These are phyloP conservation scores for Acacia confusa DNA, from an alignment of 306 rosid genomes.

Conservation along the genomic window DNA sequence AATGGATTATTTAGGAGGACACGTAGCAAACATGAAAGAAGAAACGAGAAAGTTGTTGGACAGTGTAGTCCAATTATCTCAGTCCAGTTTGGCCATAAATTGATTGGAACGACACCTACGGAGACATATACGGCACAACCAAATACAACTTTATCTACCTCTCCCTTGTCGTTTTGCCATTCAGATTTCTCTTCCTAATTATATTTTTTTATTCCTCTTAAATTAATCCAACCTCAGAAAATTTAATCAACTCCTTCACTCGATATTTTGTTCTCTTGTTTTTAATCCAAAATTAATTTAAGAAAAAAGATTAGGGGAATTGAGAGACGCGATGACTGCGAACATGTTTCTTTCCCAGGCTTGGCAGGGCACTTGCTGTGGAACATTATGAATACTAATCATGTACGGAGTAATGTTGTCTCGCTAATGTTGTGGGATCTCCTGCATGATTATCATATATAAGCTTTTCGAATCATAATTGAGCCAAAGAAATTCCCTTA, in stretches of 20 bases:
- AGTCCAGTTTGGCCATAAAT: constrained; percentile 15
- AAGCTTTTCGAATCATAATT: neutral
- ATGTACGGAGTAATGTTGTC: neutral
- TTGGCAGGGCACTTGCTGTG: neutral
- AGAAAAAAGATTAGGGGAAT: neutral
- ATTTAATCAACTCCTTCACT: neutral
- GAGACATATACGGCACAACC: neutral
- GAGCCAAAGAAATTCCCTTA: neutral
- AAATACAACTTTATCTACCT: neutral
- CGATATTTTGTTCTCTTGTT: neutral
- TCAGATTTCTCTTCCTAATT: neutral
- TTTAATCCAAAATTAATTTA: neutral
- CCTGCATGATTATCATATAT: neutral
- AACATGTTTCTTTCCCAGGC: neutral
- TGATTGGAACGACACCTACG: neutral
- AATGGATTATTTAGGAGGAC: neutral
- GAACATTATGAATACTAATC: neutral
- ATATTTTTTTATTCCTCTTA: neutral
- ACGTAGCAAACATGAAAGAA: neutral
- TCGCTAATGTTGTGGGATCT: neutral
- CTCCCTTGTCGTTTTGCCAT: neutral
- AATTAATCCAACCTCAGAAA: neutral
- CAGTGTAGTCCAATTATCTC: constrained; percentile 15
- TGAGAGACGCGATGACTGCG: neutral
- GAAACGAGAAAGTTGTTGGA: neutral